phyloP scores from a whole-genome alignment of 768 basidiomycete genomes.

The Dictyophora rubrovolvata region DNA sequence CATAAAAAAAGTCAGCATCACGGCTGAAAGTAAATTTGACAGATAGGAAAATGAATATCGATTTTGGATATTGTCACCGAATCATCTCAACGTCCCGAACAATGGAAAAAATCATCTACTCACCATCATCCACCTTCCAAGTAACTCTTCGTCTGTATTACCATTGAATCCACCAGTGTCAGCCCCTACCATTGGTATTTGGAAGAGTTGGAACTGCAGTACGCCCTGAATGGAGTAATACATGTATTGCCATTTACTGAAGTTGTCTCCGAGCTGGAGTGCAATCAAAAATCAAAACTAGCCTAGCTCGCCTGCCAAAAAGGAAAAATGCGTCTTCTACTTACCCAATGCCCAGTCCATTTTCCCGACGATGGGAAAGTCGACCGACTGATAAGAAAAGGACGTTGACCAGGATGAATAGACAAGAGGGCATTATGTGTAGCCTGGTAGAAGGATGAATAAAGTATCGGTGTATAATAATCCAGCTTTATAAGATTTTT shows the following conservation, averaged over 20 bases:
- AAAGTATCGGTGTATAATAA: background rate
- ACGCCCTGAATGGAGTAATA: constrained; percentile 61
- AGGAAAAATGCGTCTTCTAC: too few species aligned
- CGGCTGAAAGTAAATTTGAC: too few species aligned
- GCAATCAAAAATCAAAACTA: background rate
- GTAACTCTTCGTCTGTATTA: constrained; percentile 73
- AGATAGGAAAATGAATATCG: too few species aligned
- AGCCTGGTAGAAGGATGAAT: constrained; percentile 18
- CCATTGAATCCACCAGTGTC: constrained; percentile 62
- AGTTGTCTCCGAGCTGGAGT: constrained; percentile 65
- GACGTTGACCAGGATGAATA: constrained; percentile 48
- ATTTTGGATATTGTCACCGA: too few species aligned
- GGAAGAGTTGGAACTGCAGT: constrained; percentile 76
- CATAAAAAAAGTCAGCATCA: background rate
- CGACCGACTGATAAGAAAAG: constrained; percentile 62
- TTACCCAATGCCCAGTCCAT: constrained; percentile 67
- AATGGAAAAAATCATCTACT: background rate
- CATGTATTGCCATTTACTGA: constrained; percentile 66
- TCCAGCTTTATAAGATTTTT: background rate
- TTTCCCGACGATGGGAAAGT: constrained; percentile 59
- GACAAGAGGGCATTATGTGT: constrained; percentile 49
- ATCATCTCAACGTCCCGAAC: too few species aligned
- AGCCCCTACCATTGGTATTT: constrained; percentile 76
- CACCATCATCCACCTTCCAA: constrained; percentile 73
- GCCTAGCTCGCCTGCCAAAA: background rate